phyloP scores from a whole-genome alignment of 176 grass and related monocot genomes.

The Phoenix dactylifera region DNA sequence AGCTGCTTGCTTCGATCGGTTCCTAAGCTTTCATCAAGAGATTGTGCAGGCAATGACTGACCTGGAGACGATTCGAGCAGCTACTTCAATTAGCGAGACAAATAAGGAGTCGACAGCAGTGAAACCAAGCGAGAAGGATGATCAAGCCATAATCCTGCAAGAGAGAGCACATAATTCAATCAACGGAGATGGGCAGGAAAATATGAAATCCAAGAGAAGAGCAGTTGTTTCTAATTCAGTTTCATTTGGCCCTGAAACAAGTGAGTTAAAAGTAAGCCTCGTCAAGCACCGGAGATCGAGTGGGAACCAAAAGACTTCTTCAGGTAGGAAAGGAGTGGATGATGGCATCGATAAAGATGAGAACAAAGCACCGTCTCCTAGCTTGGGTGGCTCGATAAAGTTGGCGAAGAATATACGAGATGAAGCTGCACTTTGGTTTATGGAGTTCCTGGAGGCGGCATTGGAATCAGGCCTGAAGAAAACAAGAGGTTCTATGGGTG shows the following conservation, averaged over 20 bases:
- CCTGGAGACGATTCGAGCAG: conserved; percentile 71
- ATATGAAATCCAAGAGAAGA: conserved; percentile 30
- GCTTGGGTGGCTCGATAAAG: conserved; percentile 41
- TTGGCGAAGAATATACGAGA: conserved; percentile 60
- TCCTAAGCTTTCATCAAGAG: conserved; percentile 81
- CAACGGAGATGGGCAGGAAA: not conserved
- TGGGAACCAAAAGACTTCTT: conserved; percentile 14
- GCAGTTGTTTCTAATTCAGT: conserved; percentile 45
- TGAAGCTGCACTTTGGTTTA: conserved; percentile 62
- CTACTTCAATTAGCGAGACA: conserved; percentile 39
- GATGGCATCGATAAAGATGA: not conserved
- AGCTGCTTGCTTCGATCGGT: conserved; percentile 59
- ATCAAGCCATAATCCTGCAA: conserved; percentile 38
- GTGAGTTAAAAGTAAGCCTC: conserved; percentile 11
- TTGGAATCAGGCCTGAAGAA: conserved; percentile 72
- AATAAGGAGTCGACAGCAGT: not conserved
- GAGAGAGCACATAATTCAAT: conserved; percentile 60
- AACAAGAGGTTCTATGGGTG: conserved; percentile 22
- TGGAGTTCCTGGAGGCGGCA: conserved; percentile 70
- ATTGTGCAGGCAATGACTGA: conserved; percentile 54
- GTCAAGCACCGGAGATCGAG: conserved; percentile 24
- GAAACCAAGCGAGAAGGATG: conserved; percentile 17
- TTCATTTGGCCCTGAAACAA: conserved; percentile 28
- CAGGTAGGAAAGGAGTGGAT: not conserved
- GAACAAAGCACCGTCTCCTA: conserved; percentile 15